Percentiles rank a stretch among this genome's conserved stretches.
Conservation (phyloP, 2,329 filamentous ascomycete species). For the Colletotrichum paranaense region DNA sequence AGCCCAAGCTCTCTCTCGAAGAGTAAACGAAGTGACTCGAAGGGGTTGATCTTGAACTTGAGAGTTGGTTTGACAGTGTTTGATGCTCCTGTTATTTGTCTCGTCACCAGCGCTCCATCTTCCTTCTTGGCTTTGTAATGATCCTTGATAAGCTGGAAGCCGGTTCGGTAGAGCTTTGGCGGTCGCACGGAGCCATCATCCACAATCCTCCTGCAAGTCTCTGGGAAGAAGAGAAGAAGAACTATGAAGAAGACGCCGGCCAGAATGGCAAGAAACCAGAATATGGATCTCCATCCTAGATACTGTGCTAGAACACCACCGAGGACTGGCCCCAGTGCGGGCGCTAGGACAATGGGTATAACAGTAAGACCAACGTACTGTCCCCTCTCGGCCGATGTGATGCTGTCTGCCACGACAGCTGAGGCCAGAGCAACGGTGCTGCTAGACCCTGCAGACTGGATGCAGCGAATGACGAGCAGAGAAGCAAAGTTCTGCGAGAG, state of each 20-base stretch:
- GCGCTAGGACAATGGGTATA: slow-evolving; percentile 55
- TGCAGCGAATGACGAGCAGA: slow-evolving; percentile 69
- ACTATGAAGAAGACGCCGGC: slow-evolving; percentile 48
- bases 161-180: slow-evolving; percentile 49
- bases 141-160: slow-evolving; percentile 41
- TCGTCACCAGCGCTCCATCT: not conserved
- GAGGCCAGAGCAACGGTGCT: slow-evolving; percentile 71
- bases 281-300: slow-evolving; percentile 56
- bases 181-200: slow-evolving; percentile 63
- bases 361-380: slow-evolving; percentile 54
- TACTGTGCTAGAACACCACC: slow-evolving; percentile 51
- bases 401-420: slow-evolving; percentile 72
- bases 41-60: slow-evolving; percentile 54
- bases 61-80: slow-evolving; percentile 39
- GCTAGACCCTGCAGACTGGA: slow-evolving; percentile 65
- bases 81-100: slow-evolving; percentile 29
- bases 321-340: slow-evolving; percentile 54
- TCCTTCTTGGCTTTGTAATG: slow-evolving; percentile 26
- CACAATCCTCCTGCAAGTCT: slow-evolving; percentile 60
- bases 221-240: slow-evolving; percentile 54
- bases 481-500: slow-evolving; percentile 60
- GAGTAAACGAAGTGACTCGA: slow-evolving; percentile 53
- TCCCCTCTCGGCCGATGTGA: slow-evolving; percentile 60
- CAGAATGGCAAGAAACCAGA: slow-evolving; percentile 48
- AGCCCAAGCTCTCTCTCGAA: slow-evolving; percentile 55